Base-by-base conservation (phyloP, 73 alveolate genomes). In the Uronychia setigera region DNA sequence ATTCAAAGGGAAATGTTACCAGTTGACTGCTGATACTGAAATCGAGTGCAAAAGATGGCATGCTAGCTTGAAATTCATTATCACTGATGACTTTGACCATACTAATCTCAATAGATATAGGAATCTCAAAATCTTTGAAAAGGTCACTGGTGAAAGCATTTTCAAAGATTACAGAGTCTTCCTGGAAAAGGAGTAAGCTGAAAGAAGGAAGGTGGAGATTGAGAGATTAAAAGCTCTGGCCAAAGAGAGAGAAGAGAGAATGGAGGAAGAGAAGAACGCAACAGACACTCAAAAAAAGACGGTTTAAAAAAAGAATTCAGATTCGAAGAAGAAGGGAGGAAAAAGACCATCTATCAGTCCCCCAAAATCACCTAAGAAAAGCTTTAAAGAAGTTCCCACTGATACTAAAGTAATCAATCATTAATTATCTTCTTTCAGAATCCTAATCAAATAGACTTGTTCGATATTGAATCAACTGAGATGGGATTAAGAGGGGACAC, bases 101-200 rank as follows among this genome's bases (percentile, higher is more conserved):
- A 33, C 77, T 0, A 76, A 91, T 59, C 33, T 79, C 27, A 79
- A 91, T 81, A 33, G 96, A 35, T 86, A 91, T 74, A 83, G 33
- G 29, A 88, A 91, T 28, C 78, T 31, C 0, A 91, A 91, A 76
- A 82, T 81, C 34, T 91, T 80, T 58, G 35, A 34, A 28, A 85
- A 81, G 77, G 35, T 86, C 27, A 84, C 96, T 0, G 93, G 93
- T 34, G 82, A 86, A 35, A 67, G 86, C 76, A 25, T 91, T 76
- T 91, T 74, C 84, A 86, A 91, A 58, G 96, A 91, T 79, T 91
- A 79, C 77, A 92, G 84, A 57, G 33, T 31, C 26, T 76, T 91
- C 30, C 82, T 86, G 30, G 91, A 91, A 31, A 46, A 5, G 33
- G 30, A n/a, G 84, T 28, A 0, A 60, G 35, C 60, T 30, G 78